These are phyloP conservation scores for Smithsoniella earleae DNA, from an alignment of 163 green algal genomes.

Conservation along the genomic window DNA sequence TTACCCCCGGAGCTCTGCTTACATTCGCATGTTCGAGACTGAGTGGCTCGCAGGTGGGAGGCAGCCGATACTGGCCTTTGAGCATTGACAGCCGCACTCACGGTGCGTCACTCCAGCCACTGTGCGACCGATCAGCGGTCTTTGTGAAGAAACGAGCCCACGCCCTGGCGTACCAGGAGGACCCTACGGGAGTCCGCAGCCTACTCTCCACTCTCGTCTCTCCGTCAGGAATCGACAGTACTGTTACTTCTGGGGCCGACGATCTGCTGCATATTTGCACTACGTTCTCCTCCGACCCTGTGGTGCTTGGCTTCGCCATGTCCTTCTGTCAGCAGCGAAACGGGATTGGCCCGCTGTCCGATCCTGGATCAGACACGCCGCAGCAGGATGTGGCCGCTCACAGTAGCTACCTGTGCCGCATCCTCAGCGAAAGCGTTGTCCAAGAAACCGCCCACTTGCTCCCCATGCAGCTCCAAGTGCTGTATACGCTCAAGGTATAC, in stretches of 20 bases:
- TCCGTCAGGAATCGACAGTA: slow-evolving; percentile 33
- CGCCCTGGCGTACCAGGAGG: slow-evolving; percentile 59
- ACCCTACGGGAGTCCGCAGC: slow-evolving; percentile 64
- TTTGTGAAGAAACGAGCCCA: slow-evolving; percentile 59
- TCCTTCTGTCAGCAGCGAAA: slow-evolving; percentile 16
- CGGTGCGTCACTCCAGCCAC: slow-evolving; percentile 25
- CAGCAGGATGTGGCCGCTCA: neutral
- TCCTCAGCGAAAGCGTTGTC: slow-evolving; percentile 18
- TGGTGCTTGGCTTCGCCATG: slow-evolving; percentile 55
- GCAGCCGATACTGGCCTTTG: slow-evolving; percentile 62
- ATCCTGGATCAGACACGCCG: neutral
- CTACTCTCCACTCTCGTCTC: slow-evolving; percentile 53
- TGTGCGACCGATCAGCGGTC: slow-evolving; percentile 38
- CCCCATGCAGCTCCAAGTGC: slow-evolving; percentile 6
- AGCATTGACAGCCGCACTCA: slow-evolving; percentile 37
- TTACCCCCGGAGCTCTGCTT: no score
- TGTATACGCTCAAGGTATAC: slow-evolving; percentile 18
- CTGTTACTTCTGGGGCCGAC: neutral
- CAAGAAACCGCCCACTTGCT: slow-evolving; percentile 24
- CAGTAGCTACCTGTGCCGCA: neutral
- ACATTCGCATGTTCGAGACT: neutral
- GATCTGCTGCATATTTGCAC: slow-evolving; percentile 57
- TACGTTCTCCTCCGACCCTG: slow-evolving; percentile 61
- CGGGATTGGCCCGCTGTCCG: neutral
- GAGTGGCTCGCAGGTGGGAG: slow-evolving; percentile 41